Percentiles rank a stretch among this genome's conserved stretches.
Conservation (phyloP, 1,284 basidiomycete species). For the Pisolithus thermaeus region DNA sequence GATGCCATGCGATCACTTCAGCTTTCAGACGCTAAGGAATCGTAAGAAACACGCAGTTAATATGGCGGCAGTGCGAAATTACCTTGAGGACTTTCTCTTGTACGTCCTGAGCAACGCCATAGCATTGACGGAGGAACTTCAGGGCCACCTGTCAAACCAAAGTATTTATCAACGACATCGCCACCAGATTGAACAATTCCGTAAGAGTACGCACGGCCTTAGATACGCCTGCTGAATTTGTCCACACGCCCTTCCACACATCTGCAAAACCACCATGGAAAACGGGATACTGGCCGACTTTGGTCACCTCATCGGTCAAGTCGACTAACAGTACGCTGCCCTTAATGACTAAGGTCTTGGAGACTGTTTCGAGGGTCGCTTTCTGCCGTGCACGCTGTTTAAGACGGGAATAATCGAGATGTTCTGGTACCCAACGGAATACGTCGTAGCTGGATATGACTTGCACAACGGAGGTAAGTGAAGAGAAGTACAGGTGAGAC, state of each 20-base stretch:
- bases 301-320: constrained; percentile 46
- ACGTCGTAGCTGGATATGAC: constrained; percentile 49
- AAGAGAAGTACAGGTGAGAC: constrained; percentile 41
- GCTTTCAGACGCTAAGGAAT: constrained; percentile 41
- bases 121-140: constrained; percentile 50
- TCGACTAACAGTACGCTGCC: constrained; percentile 44
- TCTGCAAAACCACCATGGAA: constrained; percentile 52
- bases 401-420: constrained; percentile 45
- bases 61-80: not conserved
- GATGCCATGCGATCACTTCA: constrained; percentile 49
- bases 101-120: constrained; percentile 38
- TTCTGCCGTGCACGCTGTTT: constrained; percentile 52
- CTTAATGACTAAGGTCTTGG: constrained; percentile 48
- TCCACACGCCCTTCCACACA: constrained; percentile 54
- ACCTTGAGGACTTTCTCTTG: constrained; percentile 49
- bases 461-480: constrained; percentile 42
- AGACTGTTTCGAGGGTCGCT: constrained; percentile 46
- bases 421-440: constrained; percentile 42
- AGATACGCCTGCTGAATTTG: constrained; percentile 36
- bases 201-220: constrained; percentile 26
- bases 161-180: not conserved
- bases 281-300: constrained; percentile 33
- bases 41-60: not conserved
- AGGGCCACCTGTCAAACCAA: constrained; percentile 40
- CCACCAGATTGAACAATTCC: not conserved